Conservation (phyloP, 2,329 filamentous ascomycete genomes). For the Phyllosticta citriasiana region DNA sequence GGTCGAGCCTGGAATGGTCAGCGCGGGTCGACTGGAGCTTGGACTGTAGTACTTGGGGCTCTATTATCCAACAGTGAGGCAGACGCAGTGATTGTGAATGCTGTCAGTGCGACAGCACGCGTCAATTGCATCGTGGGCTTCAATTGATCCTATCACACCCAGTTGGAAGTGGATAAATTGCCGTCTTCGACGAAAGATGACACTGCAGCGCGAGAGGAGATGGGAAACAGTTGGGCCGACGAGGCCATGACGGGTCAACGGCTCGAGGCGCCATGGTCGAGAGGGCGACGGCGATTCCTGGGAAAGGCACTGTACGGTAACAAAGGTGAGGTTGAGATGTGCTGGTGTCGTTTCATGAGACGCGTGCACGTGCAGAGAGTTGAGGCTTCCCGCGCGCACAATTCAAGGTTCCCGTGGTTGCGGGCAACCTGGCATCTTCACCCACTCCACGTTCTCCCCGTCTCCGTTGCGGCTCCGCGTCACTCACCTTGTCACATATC, state of each 20-base stretch:
- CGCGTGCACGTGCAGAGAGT: background rate
- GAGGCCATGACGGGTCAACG: background rate
- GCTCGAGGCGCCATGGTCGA: background rate
- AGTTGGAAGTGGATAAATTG: background rate
- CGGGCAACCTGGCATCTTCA: background rate
- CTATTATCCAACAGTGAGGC: background rate
- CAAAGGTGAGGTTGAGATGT: background rate
- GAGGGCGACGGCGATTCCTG: background rate
- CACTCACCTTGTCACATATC: background rate
- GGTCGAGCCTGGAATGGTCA: conserved; percentile 8
- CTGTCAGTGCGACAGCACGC: background rate
- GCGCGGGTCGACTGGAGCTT: conserved; percentile 4
- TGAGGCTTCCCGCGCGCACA: background rate
- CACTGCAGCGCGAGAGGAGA: background rate
- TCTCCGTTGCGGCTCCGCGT: background rate
- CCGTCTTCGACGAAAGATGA: background rate
- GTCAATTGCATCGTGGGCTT: background rate
- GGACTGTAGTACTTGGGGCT: background rate
- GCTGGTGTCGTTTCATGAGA: background rate
- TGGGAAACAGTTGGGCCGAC: background rate
- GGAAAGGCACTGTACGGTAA: background rate
- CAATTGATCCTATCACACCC: background rate
- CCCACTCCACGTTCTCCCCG: background rate
- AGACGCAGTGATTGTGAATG: background rate
- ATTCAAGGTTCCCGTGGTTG: background rate